Conservation (phyloP, 306 rosid species). For the Dalbergia cochinchinensis region DNA sequence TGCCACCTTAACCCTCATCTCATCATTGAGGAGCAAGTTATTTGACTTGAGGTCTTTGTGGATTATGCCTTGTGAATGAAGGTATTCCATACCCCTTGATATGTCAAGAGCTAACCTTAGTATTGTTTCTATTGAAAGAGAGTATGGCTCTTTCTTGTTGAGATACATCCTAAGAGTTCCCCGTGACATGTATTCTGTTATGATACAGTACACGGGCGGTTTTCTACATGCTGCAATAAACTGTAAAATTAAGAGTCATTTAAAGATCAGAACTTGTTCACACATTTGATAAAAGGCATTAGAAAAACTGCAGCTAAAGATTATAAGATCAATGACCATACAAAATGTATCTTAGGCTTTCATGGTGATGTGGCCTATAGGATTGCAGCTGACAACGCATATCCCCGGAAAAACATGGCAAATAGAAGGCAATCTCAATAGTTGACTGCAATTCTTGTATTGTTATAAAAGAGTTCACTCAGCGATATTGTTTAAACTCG, state of each 20-base stretch:
- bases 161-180: slow-evolving; percentile 98
- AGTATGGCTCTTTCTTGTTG: slow-evolving; percentile 97
- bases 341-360: too few species aligned
- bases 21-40: slow-evolving; percentile 93
- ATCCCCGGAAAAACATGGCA: too few species aligned
- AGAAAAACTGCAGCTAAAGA: slow-evolving; percentile 2
- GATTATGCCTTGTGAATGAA: slow-evolving; percentile 96
- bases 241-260: slow-evolving; percentile 55
- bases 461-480: too few species aligned
- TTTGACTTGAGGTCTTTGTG: slow-evolving; percentile 94
- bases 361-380: too few species aligned
- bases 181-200: slow-evolving; percentile 98
- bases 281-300: not conserved
- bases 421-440: not conserved
- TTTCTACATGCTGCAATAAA: slow-evolving; percentile 97
- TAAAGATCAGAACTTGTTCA: slow-evolving; percentile 27
- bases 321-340: not conserved
- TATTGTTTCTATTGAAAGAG: slow-evolving; percentile 87
- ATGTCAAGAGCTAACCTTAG: slow-evolving; percentile 95
- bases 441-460: not conserved
- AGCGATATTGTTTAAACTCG: too few species aligned
- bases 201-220: slow-evolving; percentile 96
- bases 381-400: too few species aligned
- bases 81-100: slow-evolving; percentile 97
- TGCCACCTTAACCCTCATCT: slow-evolving; percentile 97